These are phyloP conservation scores for Microcera coccophila DNA, from an alignment of 2,329 filamentous ascomycete species.

Conservation along the genomic window DNA sequence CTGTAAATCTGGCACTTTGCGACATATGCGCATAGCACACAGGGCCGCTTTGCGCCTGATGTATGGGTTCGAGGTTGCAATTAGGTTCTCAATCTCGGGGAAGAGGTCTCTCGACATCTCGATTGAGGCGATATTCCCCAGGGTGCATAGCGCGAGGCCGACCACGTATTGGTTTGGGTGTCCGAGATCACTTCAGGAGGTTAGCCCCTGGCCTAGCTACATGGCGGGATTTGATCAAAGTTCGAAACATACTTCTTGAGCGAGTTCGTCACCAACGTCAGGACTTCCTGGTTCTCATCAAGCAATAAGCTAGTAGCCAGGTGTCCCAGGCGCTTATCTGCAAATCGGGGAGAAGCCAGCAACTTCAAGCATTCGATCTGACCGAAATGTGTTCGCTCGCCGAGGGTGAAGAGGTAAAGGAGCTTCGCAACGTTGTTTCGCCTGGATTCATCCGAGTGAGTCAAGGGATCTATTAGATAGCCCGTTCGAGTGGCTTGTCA, in stretches of 20 bases:
- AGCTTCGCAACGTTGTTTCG: slow-evolving; percentile 99
- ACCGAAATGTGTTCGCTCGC: slow-evolving; percentile 95
- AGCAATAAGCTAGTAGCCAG: slow-evolving; percentile 92
- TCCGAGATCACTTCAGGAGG: slow-evolving; percentile 70
- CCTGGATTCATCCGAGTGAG: slow-evolving; percentile 44
- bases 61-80: slow-evolving; percentile 95
- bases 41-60: slow-evolving; percentile 94
- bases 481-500: neutral
- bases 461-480: neutral
- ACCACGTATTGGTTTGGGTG: slow-evolving; percentile 99
- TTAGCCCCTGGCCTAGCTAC: slow-evolving; percentile 12
- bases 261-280: slow-evolving; percentile 96
- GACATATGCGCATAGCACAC: slow-evolving; percentile 98
- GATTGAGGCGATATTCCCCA: slow-evolving; percentile 95
- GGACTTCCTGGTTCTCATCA: slow-evolving; percentile 97
- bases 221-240: neutral
- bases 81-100: slow-evolving; percentile 85
- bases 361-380: slow-evolving; percentile 99
- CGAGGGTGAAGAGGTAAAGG: slow-evolving; percentile 94
- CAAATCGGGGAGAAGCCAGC: slow-evolving; percentile 91
- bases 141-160: slow-evolving; percentile 88
- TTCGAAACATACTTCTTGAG: slow-evolving; percentile 75
- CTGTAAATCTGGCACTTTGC: slow-evolving; percentile 94
- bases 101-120: slow-evolving; percentile 99
- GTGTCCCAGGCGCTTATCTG: slow-evolving; percentile 94